phyloP scores from a whole-genome alignment of 768 basidiomycete genomes.

The Mrakia gelida region DNA sequence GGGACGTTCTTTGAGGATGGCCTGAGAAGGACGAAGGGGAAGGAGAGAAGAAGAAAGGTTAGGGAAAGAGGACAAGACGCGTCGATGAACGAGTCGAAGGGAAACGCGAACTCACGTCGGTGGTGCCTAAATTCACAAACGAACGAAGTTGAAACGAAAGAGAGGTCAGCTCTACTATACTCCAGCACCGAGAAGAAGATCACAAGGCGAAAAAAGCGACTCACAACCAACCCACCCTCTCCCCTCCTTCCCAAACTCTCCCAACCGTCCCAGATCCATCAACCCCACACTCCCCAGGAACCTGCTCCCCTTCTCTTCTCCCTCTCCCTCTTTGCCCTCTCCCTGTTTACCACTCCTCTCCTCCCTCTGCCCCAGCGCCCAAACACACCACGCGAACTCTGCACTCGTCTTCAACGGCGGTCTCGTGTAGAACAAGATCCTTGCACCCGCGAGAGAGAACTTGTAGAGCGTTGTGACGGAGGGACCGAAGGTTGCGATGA shows the following conservation, averaged over 20 bases:
- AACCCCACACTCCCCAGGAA: slow-evolving; percentile 11
- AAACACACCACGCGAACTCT: slow-evolving; percentile 13
- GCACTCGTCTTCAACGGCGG: slow-evolving; percentile 5
- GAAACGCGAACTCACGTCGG: background rate
- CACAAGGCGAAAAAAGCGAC: too few relatives aligned
- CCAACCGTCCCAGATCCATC: background rate
- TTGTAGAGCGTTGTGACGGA: slow-evolving; percentile 10
- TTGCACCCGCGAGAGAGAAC: background rate
- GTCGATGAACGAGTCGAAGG: too few relatives aligned
- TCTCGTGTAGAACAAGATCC: slow-evolving; percentile 8
- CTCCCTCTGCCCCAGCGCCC: background rate
- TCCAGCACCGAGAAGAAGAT: too few relatives aligned
- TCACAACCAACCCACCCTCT: slow-evolving; percentile 1
- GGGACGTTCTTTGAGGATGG: slow-evolving; percentile 14
- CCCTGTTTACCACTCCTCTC: background rate
- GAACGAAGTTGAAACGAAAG: background rate
- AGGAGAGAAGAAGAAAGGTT: background rate
- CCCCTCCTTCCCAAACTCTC: background rate
- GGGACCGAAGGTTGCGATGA: background rate
- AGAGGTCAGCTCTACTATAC: background rate
- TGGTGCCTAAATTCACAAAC: background rate
- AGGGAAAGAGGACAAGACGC: background rate
- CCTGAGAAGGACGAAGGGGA: background rate
- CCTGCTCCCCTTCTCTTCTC: background rate
- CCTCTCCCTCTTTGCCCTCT: background rate